Conservation (phyloP, 2,329 filamentous ascomycete species). For the Penicillium psychrosexuale region DNA sequence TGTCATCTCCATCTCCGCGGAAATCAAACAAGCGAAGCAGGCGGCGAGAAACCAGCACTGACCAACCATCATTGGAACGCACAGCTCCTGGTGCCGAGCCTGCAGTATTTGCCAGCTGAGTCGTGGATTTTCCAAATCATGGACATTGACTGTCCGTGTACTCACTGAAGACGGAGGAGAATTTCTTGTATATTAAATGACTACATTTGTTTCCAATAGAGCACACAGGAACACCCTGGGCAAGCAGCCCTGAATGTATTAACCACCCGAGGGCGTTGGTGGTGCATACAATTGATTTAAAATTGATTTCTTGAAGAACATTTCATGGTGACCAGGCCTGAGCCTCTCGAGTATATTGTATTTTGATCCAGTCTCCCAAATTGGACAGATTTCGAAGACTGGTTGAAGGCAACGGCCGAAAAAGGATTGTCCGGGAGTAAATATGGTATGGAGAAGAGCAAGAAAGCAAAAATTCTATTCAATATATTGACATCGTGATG, state of each 20-base stretch:
- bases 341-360: neutral
- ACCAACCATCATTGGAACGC: neutral
- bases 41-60: neutral
- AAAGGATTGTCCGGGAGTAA: neutral
- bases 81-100: neutral
- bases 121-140: neutral
- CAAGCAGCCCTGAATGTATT: conserved; percentile 1
- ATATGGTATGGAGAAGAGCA: neutral
- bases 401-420: neutral
- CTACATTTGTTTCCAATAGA: conserved; percentile 9
- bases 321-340: neutral
- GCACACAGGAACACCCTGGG: neutral
- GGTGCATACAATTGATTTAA: neutral
- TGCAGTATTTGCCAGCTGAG: neutral
- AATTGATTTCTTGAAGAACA: neutral
- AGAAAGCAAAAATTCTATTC: conserved; percentile 1
- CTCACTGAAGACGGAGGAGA: neutral
- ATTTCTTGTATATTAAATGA: conserved; percentile 9
- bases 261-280: conserved; percentile 1
- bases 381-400: neutral
- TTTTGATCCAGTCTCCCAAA: neutral
- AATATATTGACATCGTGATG: conserved; percentile 2
- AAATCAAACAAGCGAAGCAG: neutral
- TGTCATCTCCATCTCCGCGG: neutral
- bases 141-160: neutral